Evolutionary conservation across 768 basidiomycete genomes (phyloP).

Genomic region (Crepidotus variabilis): DNA sequence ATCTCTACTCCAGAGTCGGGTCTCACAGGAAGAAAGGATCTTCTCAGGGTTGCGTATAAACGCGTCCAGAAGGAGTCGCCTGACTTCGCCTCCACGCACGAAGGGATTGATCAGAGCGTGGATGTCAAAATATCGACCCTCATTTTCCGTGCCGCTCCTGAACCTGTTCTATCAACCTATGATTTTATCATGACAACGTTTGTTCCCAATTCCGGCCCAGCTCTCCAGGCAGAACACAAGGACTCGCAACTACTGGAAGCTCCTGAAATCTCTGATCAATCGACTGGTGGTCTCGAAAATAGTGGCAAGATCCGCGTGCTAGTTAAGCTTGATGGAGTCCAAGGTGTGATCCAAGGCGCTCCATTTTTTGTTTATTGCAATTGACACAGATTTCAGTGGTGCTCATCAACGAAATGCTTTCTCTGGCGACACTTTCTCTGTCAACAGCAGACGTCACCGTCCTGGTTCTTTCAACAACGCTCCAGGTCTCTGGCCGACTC

Average conservation of each 20-base stretch:
- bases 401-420: conserved; percentile 65
- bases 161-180: conserved; percentile 86
- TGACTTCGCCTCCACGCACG: conserved; percentile 74
- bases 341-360: conserved; percentile 44
- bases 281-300: background rate
- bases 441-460: conserved; percentile 88
- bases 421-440: conserved; percentile 81
- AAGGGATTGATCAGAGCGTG: conserved; percentile 84
- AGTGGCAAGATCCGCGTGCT: conserved; percentile 72
- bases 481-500: conserved; percentile 76
- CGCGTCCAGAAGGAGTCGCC: conserved; percentile 84
- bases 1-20: conserved; percentile 52
- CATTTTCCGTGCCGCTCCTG: conserved; percentile 83
- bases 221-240: background rate
- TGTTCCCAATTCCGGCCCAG: conserved; percentile 32
- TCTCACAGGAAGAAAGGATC: conserved; percentile 35
- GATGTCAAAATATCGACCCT: conserved; percentile 89
- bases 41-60: conserved; percentile 75
- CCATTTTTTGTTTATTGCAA: background rate
- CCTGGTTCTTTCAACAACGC: conserved; percentile 63
- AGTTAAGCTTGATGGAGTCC: conserved; percentile 80
- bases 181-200: conserved; percentile 99
- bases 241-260: background rate
- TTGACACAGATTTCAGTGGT: conserved; percentile 46
- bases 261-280: background rate